Evolutionary conservation across 495 filamentous ascomycete genomes (phyloP), one percentile per base, ranked within the genome.

Genomic region (Aspergillus baeticus): DNA sequence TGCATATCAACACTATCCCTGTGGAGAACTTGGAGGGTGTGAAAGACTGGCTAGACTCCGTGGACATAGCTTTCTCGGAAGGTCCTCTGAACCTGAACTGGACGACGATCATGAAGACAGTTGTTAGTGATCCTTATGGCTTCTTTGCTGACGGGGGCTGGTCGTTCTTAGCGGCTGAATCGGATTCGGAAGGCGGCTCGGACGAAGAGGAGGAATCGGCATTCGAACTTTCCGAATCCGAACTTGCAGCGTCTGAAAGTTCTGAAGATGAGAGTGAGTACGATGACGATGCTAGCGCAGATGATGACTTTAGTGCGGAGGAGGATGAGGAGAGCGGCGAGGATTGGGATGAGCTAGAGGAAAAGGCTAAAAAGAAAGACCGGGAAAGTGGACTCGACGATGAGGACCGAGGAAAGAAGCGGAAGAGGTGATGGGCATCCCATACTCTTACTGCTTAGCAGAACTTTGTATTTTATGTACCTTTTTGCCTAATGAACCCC

Each of bases 91-190:
- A 99, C 74, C 77, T 99, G 56, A 97, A 98, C 75, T 99, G 95
- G 95, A 85, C 87, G 7, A 96, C 91, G 18, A 99, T 99, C 68
- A 99, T 99, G 92, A 99, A 99, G 78, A 99, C 95, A 0, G 92
- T 99, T 15, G 90, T 87, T 31, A 84, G 88, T 37, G 89, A 99
- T 69, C 90, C 95, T 7, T 92, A 98, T 63, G 83, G 86, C 54
- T 99, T 99, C 83, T 99, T 96, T 69, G 81, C 78, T 26, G 92
- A 98, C 64, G 95, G 95, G 23, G 95, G 95, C 21, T 99, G 95
- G 95, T 87, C 85, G 13, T 97, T 98, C 84, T 69, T 99, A 51
- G 82, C 84, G 29, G 87, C 87, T 51, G 93, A 97, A 37, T 90
- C 86, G 1, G 95, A 98, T 61, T 89, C 87, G 4, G 92, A 96